phyloP scores from a whole-genome alignment of 163 green algal species.

The Volvox carteri region DNA sequence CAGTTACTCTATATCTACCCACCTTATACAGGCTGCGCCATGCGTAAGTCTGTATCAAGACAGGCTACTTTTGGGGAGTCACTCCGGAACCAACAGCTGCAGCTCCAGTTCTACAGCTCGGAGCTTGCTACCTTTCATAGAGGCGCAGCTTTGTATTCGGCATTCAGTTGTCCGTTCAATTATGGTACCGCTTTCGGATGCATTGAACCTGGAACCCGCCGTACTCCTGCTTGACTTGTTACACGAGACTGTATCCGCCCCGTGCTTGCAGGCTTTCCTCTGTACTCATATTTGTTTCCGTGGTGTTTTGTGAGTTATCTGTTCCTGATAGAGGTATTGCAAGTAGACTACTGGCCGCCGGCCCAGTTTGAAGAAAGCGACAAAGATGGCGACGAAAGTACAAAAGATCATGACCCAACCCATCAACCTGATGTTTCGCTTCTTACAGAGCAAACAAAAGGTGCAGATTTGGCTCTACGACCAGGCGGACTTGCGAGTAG shows the following conservation, averaged over 20 bases:
- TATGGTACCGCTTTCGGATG: no score
- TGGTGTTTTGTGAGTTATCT: no score
- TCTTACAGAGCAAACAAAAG: constrained; percentile 96
- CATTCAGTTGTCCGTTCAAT: no score
- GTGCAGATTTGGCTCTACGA: constrained; percentile 99
- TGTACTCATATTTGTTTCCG: no score
- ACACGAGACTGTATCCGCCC: no score
- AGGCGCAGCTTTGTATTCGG: background rate
- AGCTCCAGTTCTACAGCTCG: background rate
- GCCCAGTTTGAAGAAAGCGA: background rate
- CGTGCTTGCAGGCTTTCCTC: no score
- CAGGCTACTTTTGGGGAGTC: no score
- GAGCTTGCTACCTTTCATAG: background rate
- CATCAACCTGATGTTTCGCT: constrained; percentile 97
- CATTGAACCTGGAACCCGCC: background rate
- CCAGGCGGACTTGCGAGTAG: constrained; percentile 93
- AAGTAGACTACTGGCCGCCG: no score
- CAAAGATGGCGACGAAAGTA: constrained; percentile 79
- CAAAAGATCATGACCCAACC: constrained; percentile 89
- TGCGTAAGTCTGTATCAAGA: no score
- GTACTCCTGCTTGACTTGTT: background rate
- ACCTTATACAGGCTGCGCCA: no score
- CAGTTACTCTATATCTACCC: no score
- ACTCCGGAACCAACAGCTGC: background rate
- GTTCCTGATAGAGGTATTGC: no score